Base-by-base conservation (phyloP, 345 rosid species). In the Capsella bursapastoris region DNA sequence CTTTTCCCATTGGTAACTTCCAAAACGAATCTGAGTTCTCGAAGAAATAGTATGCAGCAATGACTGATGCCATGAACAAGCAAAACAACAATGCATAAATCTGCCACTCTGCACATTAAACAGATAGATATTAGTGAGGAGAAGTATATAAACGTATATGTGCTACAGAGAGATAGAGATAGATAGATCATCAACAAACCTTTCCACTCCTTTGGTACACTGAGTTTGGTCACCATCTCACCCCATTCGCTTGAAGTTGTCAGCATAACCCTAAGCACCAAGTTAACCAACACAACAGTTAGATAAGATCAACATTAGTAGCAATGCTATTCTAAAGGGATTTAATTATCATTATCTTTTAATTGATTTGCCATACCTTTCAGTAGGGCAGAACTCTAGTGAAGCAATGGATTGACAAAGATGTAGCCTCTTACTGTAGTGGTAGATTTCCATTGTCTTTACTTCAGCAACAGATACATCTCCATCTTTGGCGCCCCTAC, bases 161-260 rank as follows among this genome's bases (percentile, higher is more conserved):
- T 12, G 44, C 4, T 10, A 16, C 4, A 7, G 2, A 48, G 3
- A 43, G 14, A 10, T 10, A 35, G 38, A 32, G 34, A 41, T 11
- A 53, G 0, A 56, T 14, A 22, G 71, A 44, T 52, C 5, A 52
- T 65, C 8, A 74, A 53, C 75, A 58, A 79, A 90, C 97, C 96
- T 88, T 91, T 91, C 97, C 96, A 94, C 77, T 94, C 97, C 50
- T 92, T 91, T 37, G 97, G 96, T 64, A 90, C 97, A 73, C 57
- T 88, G 75, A 91, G 82, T 85, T 86, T 91, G 7, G 96, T 91
- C 70, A 90, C 91, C 78, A 83, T 70, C 13, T 89, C 89, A 34
- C 97, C 97, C 98, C 98, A 90, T 70, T 91, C 85, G 16, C 65
- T 79, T 0, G 98, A 88, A 69, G 90, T 83, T 44, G 96, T 87